These are phyloP conservation scores for Clonostachys rhizophaga DNA, from an alignment of 2,329 filamentous ascomycete species.

Conservation along the genomic window DNA sequence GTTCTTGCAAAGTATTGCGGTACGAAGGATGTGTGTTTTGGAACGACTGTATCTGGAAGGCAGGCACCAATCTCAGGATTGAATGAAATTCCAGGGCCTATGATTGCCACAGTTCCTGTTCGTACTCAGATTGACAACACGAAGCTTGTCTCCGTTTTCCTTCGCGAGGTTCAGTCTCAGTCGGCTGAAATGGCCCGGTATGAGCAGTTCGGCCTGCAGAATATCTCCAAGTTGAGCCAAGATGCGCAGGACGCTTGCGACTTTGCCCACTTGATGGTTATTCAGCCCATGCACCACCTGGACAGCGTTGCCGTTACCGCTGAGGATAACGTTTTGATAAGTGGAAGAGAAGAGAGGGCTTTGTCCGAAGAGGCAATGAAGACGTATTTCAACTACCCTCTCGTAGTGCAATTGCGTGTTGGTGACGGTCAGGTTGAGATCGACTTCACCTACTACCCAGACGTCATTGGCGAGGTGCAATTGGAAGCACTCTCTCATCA, in stretches of 20 bases:
- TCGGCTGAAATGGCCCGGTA: constrained; percentile 9
- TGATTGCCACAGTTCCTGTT: constrained; percentile 9
- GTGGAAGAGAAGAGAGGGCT: background rate
- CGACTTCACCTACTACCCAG: background rate
- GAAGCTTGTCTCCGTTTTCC: constrained; percentile 5
- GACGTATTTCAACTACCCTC: constrained; percentile 2
- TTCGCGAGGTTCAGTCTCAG: constrained; percentile 6
- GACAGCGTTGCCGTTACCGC: background rate
- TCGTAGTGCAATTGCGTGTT: background rate
- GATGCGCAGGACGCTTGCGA: constrained; percentile 9
- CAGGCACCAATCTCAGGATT: constrained; percentile 4
- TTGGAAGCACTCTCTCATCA: constrained; percentile 2
- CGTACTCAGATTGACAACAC: constrained; percentile 2
- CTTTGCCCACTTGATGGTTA: constrained; percentile 11
- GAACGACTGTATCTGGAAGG: constrained; percentile 13
- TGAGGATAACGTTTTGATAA: background rate
- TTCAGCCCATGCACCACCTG: constrained; percentile 4
- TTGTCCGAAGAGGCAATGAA: background rate
- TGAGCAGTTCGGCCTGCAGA: constrained; percentile 14
- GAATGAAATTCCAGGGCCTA: constrained; percentile 8
- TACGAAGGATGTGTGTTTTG: constrained; percentile 13
- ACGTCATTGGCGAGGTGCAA: background rate
- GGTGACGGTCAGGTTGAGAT: background rate
- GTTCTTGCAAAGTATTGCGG: constrained; percentile 9
- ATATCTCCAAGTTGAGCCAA: constrained; percentile 9